Conservation (phyloP, 106 monocot genomes). For the Apostasia shenzhenica region DNA sequence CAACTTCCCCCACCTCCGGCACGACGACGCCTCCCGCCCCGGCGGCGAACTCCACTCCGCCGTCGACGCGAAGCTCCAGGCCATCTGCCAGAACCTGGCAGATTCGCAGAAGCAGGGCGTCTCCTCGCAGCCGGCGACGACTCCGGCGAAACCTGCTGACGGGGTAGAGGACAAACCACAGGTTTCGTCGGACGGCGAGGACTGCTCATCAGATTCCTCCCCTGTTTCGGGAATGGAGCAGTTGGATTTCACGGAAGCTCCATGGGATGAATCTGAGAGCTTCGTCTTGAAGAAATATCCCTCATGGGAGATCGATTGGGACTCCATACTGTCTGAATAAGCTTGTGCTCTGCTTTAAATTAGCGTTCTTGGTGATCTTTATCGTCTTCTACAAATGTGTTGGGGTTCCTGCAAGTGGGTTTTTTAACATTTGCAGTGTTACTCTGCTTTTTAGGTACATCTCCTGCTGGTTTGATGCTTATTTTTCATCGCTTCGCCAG, state of each 20-base stretch:
- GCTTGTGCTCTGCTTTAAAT: too few relatives aligned
- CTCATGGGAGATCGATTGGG: conserved; percentile 23
- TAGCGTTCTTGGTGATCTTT: too few relatives aligned
- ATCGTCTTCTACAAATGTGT: too few relatives aligned
- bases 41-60: conserved; percentile 4
- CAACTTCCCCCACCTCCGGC: conserved; percentile 35
- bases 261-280: conserved; percentile 18
- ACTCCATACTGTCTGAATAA: conserved; percentile 9
- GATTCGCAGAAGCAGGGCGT: neutral
- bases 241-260: conserved; percentile 15
- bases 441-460: too few relatives aligned
- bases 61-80: conserved; percentile 13
- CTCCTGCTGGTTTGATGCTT: too few relatives aligned
- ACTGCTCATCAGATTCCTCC: neutral
- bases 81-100: conserved; percentile 13
- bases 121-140: neutral
- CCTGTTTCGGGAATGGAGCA: conserved; percentile 5
- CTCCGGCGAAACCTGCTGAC: neutral
- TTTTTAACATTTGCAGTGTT: too few relatives aligned
- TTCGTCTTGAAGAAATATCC: conserved; percentile 19
- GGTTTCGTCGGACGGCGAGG: neutral
- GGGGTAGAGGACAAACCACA: neutral
- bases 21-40: neutral
- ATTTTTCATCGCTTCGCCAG: too few relatives aligned
- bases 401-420: too few relatives aligned